These are phyloP conservation scores for Lactarius pseudohatsudake DNA, from an alignment of 768 basidiomycete genomes.

Conservation along the genomic window DNA sequence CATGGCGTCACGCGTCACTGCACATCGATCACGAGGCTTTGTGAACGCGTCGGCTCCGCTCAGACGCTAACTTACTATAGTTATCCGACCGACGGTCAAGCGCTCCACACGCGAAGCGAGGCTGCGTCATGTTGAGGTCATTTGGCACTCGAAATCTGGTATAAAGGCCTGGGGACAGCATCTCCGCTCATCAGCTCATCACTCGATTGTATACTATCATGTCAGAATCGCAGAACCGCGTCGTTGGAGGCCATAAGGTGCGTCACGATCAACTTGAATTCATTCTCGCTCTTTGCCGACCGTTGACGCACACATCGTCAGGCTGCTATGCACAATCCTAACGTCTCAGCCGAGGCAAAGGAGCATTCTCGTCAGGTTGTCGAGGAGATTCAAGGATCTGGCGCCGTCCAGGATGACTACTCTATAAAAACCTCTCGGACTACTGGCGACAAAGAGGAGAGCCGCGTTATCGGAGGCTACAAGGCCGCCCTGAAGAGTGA, in stretches of 20 bases:
- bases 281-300: neutral
- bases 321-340: constrained; percentile 36
- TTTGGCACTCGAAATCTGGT: neutral
- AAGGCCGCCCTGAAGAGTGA: constrained; percentile 35
- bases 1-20: neutral
- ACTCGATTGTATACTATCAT: neutral
- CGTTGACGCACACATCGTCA: neutral
- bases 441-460: constrained; percentile 29
- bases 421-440: neutral
- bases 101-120: no score
- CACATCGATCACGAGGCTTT: neutral
- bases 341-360: constrained; percentile 37
- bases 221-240: constrained; percentile 1
- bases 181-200: neutral
- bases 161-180: neutral
- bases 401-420: constrained; percentile 17
- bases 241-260: constrained; percentile 19
- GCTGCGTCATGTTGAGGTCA: constrained; percentile 16
- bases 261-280: neutral
- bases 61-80: neutral
- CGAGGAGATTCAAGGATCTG: constrained; percentile 30
- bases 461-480: constrained; percentile 33
- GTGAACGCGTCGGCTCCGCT: neutral
- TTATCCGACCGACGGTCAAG: no score
- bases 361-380: constrained; percentile 34